A percentile compares a stretch with the other conserved stretches of the same genome.
Evolutionary conservation across 805 yeast species (phyloP).

Genomic region (Maudiozyma serrabonitensis): DNA sequence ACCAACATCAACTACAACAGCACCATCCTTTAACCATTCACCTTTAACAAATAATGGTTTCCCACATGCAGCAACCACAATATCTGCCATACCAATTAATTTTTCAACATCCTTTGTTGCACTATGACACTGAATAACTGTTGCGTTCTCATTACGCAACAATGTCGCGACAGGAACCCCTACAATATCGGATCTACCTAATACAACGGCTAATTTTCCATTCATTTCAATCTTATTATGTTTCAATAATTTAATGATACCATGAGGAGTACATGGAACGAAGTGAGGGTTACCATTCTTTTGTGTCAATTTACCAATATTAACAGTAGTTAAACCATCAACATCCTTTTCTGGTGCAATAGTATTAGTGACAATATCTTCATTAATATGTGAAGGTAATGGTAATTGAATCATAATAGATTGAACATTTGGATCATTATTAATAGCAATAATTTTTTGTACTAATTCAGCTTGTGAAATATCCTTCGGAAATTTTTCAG

Average conservation of each 20-base stretch:
- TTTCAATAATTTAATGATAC: constrained; percentile 56
- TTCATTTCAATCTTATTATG: constrained; percentile 44
- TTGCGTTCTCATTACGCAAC: constrained; percentile 61
- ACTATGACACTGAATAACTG: constrained; percentile 69
- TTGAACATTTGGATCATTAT: constrained; percentile 50
- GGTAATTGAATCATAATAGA: constrained; percentile 75
- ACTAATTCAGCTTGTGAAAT: constrained; percentile 49
- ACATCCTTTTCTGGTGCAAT: constrained; percentile 65
- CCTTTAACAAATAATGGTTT: constrained; percentile 75
- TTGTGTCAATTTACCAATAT: constrained; percentile 69
- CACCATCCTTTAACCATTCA: constrained; percentile 78
- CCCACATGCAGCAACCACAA: constrained; percentile 86
- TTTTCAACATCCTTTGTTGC: constrained; percentile 45
- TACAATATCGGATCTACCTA: constrained; percentile 80
- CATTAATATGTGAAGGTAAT: constrained; percentile 60
- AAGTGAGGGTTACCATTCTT: constrained; percentile 62
- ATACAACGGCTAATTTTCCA: constrained; percentile 71
- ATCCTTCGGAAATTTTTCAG: constrained; percentile 48
- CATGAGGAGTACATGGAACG: constrained; percentile 80
- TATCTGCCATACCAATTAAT: constrained; percentile 53
- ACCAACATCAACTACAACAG: constrained; percentile 89
- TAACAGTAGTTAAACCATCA: constrained; percentile 73
- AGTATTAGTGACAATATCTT: constrained; percentile 54
- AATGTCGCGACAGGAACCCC: constrained; percentile 72
- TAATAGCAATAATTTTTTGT: constrained; percentile 44